Percentiles rank a stretch among this genome's conserved stretches.
These are phyloP conservation scores for Xylaria scruposa DNA, from an alignment of 495 filamentous ascomycete genomes.

Conservation along the genomic window DNA sequence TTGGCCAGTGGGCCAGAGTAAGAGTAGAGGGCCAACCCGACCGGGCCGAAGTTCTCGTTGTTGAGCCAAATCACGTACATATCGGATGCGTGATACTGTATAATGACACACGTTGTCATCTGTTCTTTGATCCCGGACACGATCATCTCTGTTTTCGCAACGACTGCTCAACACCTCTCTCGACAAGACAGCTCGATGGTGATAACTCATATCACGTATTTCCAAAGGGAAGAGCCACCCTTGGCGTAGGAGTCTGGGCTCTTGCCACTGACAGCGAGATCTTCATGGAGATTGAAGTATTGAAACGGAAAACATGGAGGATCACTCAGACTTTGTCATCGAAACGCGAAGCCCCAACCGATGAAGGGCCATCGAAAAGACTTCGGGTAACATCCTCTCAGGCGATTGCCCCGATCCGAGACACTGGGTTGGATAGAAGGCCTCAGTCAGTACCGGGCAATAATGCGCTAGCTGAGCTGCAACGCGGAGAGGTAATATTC, in stretches of 20 bases:
- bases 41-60: background rate
- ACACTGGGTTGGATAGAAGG: too few species aligned
- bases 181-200: background rate
- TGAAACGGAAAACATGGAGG: background rate
- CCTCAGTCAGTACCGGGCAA: background rate
- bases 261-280: background rate
- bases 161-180: background rate
- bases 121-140: background rate
- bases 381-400: background rate
- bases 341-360: background rate
- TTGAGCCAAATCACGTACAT: slow-evolving; percentile 3
- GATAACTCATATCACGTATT: background rate
- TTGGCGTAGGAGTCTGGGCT: background rate
- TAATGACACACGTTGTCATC: background rate
- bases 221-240: background rate
- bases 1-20: background rate
- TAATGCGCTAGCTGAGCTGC: background rate
- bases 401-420: too few species aligned
- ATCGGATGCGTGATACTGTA: background rate
- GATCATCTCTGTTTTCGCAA: background rate
- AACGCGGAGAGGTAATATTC: background rate
- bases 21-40: background rate
- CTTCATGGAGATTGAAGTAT: background rate
- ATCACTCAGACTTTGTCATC: background rate
- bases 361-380: background rate